A percentile compares a stretch with the other conserved stretches of the same genome.
These are phyloP conservation scores for Lodderomyces margitis DNA, from an alignment of 1,139 yeast genomes.

Conservation along the genomic window DNA sequence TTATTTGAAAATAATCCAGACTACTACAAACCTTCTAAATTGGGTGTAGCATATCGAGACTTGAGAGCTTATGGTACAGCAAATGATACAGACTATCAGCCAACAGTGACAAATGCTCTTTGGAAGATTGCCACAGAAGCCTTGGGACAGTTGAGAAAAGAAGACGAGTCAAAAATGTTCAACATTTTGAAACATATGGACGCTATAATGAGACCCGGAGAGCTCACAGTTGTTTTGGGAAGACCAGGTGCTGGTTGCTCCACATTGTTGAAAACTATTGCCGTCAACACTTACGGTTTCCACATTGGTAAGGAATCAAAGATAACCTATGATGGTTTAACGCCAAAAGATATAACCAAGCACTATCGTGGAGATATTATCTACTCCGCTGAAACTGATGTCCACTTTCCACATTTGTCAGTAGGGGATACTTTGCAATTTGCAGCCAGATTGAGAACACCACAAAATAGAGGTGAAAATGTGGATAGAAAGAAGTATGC, in stretches of 20 bases:
- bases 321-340: slow-evolving; percentile 49
- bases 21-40: slow-evolving; percentile 58
- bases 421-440: slow-evolving; percentile 51
- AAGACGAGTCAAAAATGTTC: slow-evolving; percentile 17
- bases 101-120: slow-evolving; percentile 60
- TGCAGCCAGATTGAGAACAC: slow-evolving; percentile 42
- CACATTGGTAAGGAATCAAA: slow-evolving; percentile 26
- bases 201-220: slow-evolving; percentile 34
- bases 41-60: slow-evolving; percentile 69
- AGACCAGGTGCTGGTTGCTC: slow-evolving; percentile 41
- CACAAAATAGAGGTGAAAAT: slow-evolving; percentile 34
- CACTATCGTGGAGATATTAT: slow-evolving; percentile 49
- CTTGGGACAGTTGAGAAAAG: slow-evolving; percentile 42
- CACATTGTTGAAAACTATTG: slow-evolving; percentile 33
- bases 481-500: slow-evolving; percentile 39
- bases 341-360: slow-evolving; percentile 46
- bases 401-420: slow-evolving; percentile 51
- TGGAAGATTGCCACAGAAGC: slow-evolving; percentile 20
- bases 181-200: slow-evolving; percentile 34
- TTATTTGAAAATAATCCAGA: slow-evolving; percentile 58
- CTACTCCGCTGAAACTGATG: slow-evolving; percentile 52
- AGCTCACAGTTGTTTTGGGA: slow-evolving; percentile 35
- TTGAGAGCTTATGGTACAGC: slow-evolving; percentile 75
- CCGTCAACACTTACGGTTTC: slow-evolving; percentile 38
- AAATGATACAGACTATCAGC: slow-evolving; percentile 75